Base-by-base conservation (phyloP, 2,329 filamentous ascomycete genomes). In the Hymenoscyphus linearis region DNA sequence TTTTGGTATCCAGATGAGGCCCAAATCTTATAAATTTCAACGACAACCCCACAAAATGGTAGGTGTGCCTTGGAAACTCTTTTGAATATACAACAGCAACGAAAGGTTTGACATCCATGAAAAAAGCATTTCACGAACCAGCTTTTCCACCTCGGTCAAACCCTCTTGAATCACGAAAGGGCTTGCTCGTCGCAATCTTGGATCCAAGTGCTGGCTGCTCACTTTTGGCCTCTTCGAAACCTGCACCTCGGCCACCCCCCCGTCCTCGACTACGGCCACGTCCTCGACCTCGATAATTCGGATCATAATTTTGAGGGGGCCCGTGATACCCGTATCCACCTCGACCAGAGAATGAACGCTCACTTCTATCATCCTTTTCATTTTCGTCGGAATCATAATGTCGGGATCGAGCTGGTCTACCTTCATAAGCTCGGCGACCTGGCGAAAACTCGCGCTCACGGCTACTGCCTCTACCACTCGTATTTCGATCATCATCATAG, bases 61-160 rank as follows among this genome's bases (percentile, higher is more conserved):
- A n/a, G n/a, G n/a, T n/a, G 18, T 47, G 18, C 10, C 5, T 18
- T n/a, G 14, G 22, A 22, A 47, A 22, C 18, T 10, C 18, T 22
- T n/a, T 18, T 22, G n/a, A 47, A 47, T 9, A n/a, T n/a, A n/a
- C n/a, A n/a, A 47, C 22, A 47, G 22, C 40, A 40, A 56, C 54
- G 35, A 26, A 36, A 14, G 12, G n/a, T 35, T 22, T 37, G 31
- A 36, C 50, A 62, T 59, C n/a, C n/a, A n/a, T n/a, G n/a, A n/a
- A 60, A 27, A 18, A 35, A 40, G 52, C 47, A 60, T 70, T n/a
- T n/a, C 63, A 73, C 70, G 67, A 63, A 74, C 71, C 69, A 67
- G 72, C 71, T 72, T 66, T 71, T 26, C 68, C 66, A 40, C 71
- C 71, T 60, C 64, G 64, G 36, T 69, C 62, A 62, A 68, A 71